Base-by-base conservation (phyloP, 2,329 filamentous ascomycete genomes). In the Neobulgaria alba region DNA sequence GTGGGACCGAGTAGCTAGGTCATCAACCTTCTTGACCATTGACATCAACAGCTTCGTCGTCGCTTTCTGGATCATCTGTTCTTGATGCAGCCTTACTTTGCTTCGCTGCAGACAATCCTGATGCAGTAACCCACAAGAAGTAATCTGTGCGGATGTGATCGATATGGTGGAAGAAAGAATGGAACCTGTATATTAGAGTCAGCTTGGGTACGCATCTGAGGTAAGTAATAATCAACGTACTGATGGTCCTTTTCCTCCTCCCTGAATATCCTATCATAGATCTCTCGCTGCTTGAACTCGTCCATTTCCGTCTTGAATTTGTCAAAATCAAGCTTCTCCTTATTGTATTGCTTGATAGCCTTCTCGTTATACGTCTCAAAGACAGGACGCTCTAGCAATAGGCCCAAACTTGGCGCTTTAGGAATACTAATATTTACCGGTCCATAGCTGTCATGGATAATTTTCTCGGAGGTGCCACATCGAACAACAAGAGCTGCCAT, bases 201-300 rank as follows among this genome's bases (percentile, higher is more conserved):
- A 46, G 39, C 10, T 42, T 31, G 29, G 31, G 23, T 29, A 16
- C 19, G 29, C 31, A 31, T 16, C 31, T 15, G 12, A 10, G 12
- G 4, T 32, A 12, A n/a, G 12, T 2, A 8, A 19, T 20, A 20
- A 14, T 31, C 20, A 8, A 50, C 85, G 75, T 71, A 90, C 85
- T 85, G 77, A 59, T 90, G 88, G 49, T 86, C 82, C 60, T 82
- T 77, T 63, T 92, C 85, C 62, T 96, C 92, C 38, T 94, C 82
- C 18, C 82, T 74, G 63, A 93, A 96, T 51, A 96, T 95, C 17
- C 86, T 75, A 56, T 85, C 77, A 60, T 98, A 98, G 46, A 98
- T 96, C 61, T 94, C 79, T 52, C 79, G 67, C 59, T 94, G 79
- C 67, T 96, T 96, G 66, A 98, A 98, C 45, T 80, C 82, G 48